Evolutionary conservation across 192 early-diverging fungal species (phyloP).

Genomic region (Coemansia sp.): DNA sequence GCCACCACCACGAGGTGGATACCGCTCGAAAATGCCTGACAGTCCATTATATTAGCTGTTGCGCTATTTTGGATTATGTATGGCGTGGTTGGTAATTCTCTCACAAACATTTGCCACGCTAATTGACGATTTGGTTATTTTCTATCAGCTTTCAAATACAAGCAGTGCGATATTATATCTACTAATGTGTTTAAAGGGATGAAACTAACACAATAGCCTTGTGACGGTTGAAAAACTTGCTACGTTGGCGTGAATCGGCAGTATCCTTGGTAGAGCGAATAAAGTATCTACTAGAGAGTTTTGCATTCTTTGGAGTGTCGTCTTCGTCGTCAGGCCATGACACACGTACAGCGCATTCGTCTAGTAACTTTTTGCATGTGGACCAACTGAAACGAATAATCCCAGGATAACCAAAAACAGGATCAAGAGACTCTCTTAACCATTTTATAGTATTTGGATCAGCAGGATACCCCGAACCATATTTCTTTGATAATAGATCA

Average conservation of each 20-base stretch:
- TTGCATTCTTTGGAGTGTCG: not conserved
- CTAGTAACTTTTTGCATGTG: slow-evolving; percentile 73
- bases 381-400: slow-evolving; percentile 95
- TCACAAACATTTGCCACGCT: not conserved
- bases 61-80: not conserved
- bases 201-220: slow-evolving; percentile 13
- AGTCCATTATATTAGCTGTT: not conserved
- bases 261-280: not conserved
- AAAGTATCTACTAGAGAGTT: slow-evolving; percentile 5
- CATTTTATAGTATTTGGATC: slow-evolving; percentile 91
- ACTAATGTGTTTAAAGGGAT: slow-evolving; percentile 13
- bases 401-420: slow-evolving; percentile 89
- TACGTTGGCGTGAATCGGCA: slow-evolving; percentile 18
- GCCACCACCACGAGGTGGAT: not conserved
- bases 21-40: slow-evolving; percentile 1
- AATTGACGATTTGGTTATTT: not conserved
- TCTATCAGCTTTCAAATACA: slow-evolving; percentile 2
- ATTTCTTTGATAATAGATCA: slow-evolving; percentile 53
- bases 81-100: not conserved
- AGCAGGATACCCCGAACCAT: slow-evolving; percentile 88
- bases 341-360: slow-evolving; percentile 44
- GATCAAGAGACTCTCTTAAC: slow-evolving; percentile 75
- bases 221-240: slow-evolving; percentile 38
- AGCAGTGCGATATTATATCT: not conserved
- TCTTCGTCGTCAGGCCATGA: slow-evolving; percentile 41